Conservation (phyloP, 768 basidiomycete species). For the Leccinum subtestaceum region DNA sequence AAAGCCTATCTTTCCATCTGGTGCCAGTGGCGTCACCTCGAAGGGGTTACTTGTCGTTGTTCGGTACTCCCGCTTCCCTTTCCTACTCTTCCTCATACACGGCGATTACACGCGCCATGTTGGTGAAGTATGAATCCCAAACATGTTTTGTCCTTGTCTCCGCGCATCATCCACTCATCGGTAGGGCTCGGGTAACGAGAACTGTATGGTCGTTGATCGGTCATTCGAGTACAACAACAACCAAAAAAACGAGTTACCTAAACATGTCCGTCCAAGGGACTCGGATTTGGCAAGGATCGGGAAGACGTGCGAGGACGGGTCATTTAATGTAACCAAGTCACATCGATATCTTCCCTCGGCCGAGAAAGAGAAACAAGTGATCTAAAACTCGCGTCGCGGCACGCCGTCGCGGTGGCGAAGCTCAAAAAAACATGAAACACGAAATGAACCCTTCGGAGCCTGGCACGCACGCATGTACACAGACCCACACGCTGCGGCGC, state of each 20-base stretch:
- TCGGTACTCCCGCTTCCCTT: background rate
- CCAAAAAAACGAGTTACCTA: too few species aligned
- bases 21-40: background rate
- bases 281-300: too few species aligned
- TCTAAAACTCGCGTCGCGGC: background rate
- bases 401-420: background rate
- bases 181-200: background rate
- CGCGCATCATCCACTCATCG: background rate
- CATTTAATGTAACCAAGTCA: background rate
- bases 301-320: background rate
- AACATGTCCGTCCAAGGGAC: background rate
- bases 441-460: background rate
- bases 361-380: background rate
- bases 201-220: background rate
- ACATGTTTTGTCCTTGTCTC: background rate
- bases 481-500: background rate
- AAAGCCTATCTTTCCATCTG: background rate
- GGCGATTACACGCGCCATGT: background rate
- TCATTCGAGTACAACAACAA: background rate
- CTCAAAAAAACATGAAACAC: slow-evolving; percentile 1
- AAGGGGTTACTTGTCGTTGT: background rate
- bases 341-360: background rate
- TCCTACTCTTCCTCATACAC: background rate
- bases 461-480: background rate
- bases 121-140: background rate